Conservation (phyloP, 352 stramenopile genomes). For the Globisporangium cylindrosporum region DNA sequence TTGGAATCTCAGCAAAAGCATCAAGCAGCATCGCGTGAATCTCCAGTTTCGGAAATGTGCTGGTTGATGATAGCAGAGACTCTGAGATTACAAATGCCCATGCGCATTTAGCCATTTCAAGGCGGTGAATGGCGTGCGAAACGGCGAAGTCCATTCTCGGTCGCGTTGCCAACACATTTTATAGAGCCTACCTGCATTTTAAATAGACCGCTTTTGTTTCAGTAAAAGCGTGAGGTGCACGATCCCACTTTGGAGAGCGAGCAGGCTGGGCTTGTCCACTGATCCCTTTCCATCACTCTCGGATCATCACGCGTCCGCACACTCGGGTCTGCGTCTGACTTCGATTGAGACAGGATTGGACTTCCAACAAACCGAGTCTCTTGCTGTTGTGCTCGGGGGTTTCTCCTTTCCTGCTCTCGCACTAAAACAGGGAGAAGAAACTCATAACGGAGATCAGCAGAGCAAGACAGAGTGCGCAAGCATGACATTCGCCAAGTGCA, state of each 20-base stretch:
- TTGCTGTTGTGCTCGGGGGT: not conserved
- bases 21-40: not conserved
- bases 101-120: not conserved
- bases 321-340: not conserved
- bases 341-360: conserved; percentile 2
- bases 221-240: not conserved
- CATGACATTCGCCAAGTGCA: conserved; percentile 57
- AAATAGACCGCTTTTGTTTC: conserved; percentile 1
- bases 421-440: conserved; percentile 1
- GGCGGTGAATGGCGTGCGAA: not conserved
- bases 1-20: not conserved
- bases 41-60: no score
- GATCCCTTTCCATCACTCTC: not conserved
- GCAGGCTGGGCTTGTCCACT: not conserved
- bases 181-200: conserved; percentile 3
- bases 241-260: not conserved
- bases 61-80: no score
- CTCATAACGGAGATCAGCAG: not conserved
- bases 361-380: not conserved
- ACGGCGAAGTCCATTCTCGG: not conserved
- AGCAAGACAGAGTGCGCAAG: not conserved
- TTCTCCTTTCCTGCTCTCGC: conserved; percentile 4
- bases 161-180: not conserved
- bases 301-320: conserved; percentile 4
- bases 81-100: not conserved